A percentile compares a stretch with the other conserved stretches of the same genome.
Evolutionary conservation across 2,329 filamentous ascomycete genomes (phyloP).

Genomic region (Claviceps fusiformis): DNA sequence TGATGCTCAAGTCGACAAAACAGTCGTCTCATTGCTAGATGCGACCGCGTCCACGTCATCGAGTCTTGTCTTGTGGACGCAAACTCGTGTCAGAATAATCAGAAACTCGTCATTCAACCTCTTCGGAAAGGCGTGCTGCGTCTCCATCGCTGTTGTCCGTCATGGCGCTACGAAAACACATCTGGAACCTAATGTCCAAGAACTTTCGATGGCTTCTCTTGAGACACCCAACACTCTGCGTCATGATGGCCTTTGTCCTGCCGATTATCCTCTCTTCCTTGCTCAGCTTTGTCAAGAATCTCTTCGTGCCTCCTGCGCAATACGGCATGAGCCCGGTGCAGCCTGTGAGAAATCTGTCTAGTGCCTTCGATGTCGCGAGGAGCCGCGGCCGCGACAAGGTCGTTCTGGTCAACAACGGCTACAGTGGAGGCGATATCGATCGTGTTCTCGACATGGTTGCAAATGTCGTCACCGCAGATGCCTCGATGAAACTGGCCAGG

Average conservation of each 20-base stretch:
- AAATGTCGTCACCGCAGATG: slow-evolving; percentile 37
- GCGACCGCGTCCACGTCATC: not conserved
- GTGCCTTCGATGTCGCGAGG: slow-evolving; percentile 46
- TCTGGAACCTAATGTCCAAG: slow-evolving; percentile 47
- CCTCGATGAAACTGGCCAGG: slow-evolving; percentile 39
- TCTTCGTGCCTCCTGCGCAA: slow-evolving; percentile 64
- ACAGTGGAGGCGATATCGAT: slow-evolving; percentile 56
- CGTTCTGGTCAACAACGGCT: slow-evolving; percentile 66
- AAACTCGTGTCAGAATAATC: not conserved
- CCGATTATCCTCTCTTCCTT: slow-evolving; percentile 46
- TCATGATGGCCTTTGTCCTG: slow-evolving; percentile 44
- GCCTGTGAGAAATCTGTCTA: slow-evolving; percentile 48
- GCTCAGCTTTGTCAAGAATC: slow-evolving; percentile 61
- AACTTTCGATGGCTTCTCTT: slow-evolving; percentile 45
- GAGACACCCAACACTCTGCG: slow-evolving; percentile 37
- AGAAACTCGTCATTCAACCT: not conserved
- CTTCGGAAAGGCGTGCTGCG: no score
- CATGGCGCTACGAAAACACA: slow-evolving; percentile 44
- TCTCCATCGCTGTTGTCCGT: not conserved
- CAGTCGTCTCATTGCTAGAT: not conserved
- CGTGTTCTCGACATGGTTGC: slow-evolving; percentile 52
- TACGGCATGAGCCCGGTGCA: slow-evolving; percentile 56
- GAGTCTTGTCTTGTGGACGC: not conserved
- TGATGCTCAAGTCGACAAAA: not conserved
- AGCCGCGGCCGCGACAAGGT: slow-evolving; percentile 50